phyloP scores from a whole-genome alignment of 208 protist genomes.

The Chromosphaera perkinsii region DNA sequence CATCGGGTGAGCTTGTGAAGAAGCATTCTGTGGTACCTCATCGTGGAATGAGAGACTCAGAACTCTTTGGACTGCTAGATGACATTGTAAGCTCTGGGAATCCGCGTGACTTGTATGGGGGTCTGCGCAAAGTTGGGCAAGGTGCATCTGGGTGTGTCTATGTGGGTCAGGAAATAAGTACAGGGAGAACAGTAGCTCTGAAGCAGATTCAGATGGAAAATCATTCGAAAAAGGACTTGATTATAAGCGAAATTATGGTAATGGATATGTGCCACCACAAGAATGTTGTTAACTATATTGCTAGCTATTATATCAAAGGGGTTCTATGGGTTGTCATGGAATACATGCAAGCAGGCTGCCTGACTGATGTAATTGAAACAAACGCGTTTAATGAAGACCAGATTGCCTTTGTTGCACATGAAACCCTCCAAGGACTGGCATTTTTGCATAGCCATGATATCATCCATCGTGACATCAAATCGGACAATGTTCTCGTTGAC shows the following conservation, averaged over 20 bases:
- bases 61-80: too few species aligned
- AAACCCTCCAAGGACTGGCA: slow-evolving; percentile 28
- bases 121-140: too few species aligned
- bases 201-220: too few species aligned
- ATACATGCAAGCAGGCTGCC: slow-evolving; percentile 56
- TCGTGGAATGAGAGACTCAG: too few species aligned
- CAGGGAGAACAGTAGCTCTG: too few species aligned
- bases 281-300: slow-evolving; percentile 65
- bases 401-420: slow-evolving; percentile 39
- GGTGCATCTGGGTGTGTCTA: too few species aligned
- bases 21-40: too few species aligned
- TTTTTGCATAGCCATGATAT: slow-evolving; percentile 47
- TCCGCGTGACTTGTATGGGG: too few species aligned
- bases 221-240: too few species aligned
- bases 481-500: slow-evolving; percentile 58
- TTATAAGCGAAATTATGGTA: slow-evolving; percentile 59
- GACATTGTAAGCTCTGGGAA: too few species aligned
- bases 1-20: too few species aligned
- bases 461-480: slow-evolving; percentile 69
- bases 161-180: too few species aligned
- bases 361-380: slow-evolving; percentile 56
- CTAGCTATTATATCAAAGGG: slow-evolving; percentile 44
- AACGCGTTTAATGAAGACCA: slow-evolving; percentile 50
- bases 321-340: slow-evolving; percentile 56
- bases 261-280: slow-evolving; percentile 53